These are phyloP conservation scores for Naegleria gruberi DNA, from an alignment of 208 protist genomes.

Conservation along the genomic window DNA sequence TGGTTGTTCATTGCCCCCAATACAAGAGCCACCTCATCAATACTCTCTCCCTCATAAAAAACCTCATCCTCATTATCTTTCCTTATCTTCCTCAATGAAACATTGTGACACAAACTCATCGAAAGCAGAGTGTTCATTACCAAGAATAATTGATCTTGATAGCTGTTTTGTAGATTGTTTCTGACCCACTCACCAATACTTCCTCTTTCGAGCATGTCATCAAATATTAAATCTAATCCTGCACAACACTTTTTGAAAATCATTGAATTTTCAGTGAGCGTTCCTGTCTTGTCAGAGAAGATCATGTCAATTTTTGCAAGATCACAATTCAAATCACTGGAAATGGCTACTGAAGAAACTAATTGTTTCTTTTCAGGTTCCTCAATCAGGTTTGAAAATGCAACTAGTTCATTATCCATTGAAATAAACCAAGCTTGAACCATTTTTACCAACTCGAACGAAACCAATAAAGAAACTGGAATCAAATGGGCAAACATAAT, in stretches of 20 bases:
- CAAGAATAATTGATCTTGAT: background rate
- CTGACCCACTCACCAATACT: background rate
- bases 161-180: no score
- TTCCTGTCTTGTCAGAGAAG: constrained; percentile 80
- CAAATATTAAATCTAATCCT: background rate
- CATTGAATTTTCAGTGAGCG: constrained; percentile 81
- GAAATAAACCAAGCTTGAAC: constrained; percentile 13
- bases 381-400: no score
- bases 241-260: constrained; percentile 55
- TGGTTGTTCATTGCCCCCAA: constrained; percentile 63
- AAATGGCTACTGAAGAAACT: background rate
- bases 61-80: background rate
- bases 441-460: constrained; percentile 11
- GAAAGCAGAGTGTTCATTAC: background rate
- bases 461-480: constrained; percentile 26
- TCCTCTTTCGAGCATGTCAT: background rate
- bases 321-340: constrained; percentile 27
- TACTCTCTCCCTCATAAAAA: background rate
- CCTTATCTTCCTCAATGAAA: background rate
- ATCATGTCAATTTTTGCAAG: constrained; percentile 63
- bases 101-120: background rate
- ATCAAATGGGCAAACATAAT: background rate
- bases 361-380: background rate
- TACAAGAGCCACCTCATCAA: constrained; percentile 36
- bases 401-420: background rate